These are phyloP conservation scores for Debaryomyces sp. DNA, from an alignment of 1,139 yeast genomes.

Conservation along the genomic window DNA sequence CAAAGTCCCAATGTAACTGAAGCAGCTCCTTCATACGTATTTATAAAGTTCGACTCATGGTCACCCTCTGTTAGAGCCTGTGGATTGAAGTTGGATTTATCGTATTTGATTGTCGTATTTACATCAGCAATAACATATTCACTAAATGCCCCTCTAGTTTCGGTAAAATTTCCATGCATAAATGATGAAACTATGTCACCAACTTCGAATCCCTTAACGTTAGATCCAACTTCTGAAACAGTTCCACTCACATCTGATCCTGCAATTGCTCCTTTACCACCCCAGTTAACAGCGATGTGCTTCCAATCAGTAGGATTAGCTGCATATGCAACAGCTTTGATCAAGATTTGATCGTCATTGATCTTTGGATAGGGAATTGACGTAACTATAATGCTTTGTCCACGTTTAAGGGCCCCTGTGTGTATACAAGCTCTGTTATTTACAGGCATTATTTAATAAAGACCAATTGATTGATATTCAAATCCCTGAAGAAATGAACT, in stretches of 20 bases:
- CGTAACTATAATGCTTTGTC: constrained; percentile 17
- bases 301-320: constrained; percentile 81
- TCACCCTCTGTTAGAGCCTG: constrained; percentile 19
- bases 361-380: constrained; percentile 40
- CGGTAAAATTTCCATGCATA: constrained; percentile 27
- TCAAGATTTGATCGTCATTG: constrained; percentile 45
- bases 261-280: constrained; percentile 45
- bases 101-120: constrained; percentile 33
- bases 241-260: constrained; percentile 69
- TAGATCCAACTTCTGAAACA: constrained; percentile 55
- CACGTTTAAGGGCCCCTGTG: background rate
- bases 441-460: background rate
- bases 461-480: background rate
- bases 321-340: constrained; percentile 62
- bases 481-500: background rate
- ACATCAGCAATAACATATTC: constrained; percentile 52
- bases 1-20: constrained; percentile 53
- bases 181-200: constrained; percentile 44
- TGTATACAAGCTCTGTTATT: background rate
- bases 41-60: constrained; percentile 36
- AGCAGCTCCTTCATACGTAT: constrained; percentile 65
- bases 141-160: constrained; percentile 59
- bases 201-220: constrained; percentile 52
- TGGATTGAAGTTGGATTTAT: constrained; percentile 11
- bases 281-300: constrained; percentile 35